Conservation (phyloP, 495 filamentous ascomycete species). For the Barbatosphaeria neglecta region DNA sequence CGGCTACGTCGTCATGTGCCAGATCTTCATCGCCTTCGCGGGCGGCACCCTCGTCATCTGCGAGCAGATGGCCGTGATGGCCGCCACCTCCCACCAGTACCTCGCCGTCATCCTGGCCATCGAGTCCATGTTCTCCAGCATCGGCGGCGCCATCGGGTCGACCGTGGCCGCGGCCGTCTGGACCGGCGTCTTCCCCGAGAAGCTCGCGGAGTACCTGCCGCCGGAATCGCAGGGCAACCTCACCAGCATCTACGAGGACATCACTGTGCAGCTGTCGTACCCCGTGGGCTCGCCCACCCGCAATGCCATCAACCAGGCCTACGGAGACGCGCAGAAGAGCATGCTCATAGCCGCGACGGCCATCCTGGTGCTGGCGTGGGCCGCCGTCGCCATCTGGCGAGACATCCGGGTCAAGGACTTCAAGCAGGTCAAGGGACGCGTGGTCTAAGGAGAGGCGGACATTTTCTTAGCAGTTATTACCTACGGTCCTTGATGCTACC, state of each 20-base stretch:
- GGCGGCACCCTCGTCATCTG: slow-evolving; percentile 48
- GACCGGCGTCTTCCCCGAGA: slow-evolving; percentile 44
- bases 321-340: slow-evolving; percentile 41
- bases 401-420: slow-evolving; percentile 46
- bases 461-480: too few species aligned
- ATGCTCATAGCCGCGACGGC: slow-evolving; percentile 45
- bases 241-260: slow-evolving; percentile 38
- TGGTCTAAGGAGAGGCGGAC: slow-evolving; percentile 1
- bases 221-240: slow-evolving; percentile 32
- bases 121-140: slow-evolving; percentile 44
- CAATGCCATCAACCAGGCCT: slow-evolving; percentile 43
- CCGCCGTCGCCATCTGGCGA: slow-evolving; percentile 35
- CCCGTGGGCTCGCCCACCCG: slow-evolving; percentile 35
- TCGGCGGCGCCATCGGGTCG: slow-evolving; percentile 55
- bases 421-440: slow-evolving; percentile 25
- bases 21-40: slow-evolving; percentile 66
- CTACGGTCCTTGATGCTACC: neutral
- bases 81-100: slow-evolving; percentile 51
- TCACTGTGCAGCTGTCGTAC: slow-evolving; percentile 42
- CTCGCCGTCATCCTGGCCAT: slow-evolving; percentile 56
- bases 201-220: slow-evolving; percentile 46
- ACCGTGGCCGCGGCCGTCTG: slow-evolving; percentile 56
- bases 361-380: slow-evolving; percentile 36
- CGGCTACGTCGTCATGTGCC: slow-evolving; percentile 63
- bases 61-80: slow-evolving; percentile 58